These are phyloP conservation scores for Daldinia sp. DNA, from an alignment of 2,329 filamentous ascomycete genomes.

Conservation along the genomic window DNA sequence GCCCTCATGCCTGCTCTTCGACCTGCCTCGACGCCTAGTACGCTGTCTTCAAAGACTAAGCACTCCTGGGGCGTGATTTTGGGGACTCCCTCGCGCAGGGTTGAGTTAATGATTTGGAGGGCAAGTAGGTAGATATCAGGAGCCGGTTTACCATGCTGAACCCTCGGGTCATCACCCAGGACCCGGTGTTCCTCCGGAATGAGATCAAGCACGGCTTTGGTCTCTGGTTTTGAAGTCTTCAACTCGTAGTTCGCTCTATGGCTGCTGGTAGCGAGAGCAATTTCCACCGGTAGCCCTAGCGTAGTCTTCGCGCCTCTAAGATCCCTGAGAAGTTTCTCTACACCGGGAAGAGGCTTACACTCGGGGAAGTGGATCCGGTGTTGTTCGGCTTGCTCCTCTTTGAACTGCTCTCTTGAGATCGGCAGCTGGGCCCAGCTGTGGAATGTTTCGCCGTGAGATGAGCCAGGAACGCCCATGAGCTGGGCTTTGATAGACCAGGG, in stretches of 20 bases:
- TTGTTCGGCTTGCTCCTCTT: constrained; percentile 62
- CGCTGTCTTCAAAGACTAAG: constrained; percentile 80
- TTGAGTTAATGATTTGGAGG: constrained; percentile 71
- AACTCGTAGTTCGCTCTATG: constrained; percentile 69
- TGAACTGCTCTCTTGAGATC: constrained; percentile 71
- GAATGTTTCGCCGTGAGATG: constrained; percentile 46
- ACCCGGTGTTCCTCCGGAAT: constrained; percentile 69
- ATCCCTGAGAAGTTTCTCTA: constrained; percentile 64
- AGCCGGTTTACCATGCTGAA: constrained; percentile 75
- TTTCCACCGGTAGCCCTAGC: constrained; percentile 52
- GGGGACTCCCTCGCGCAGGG: constrained; percentile 60
- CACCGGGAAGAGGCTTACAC: constrained; percentile 73
- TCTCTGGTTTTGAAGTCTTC: constrained; percentile 62
- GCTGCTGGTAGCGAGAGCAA: constrained; percentile 76
- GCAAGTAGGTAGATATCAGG: constrained; percentile 81
- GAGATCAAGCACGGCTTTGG: constrained; percentile 47
- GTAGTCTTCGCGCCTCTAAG: constrained; percentile 52
- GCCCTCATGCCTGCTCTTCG: constrained; percentile 79
- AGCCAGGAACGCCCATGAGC: constrained; percentile 72
- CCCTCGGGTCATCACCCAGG: constrained; percentile 74
- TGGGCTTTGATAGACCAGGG: constrained; percentile 82
- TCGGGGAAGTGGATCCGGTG: constrained; percentile 70
- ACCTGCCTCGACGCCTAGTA: constrained; percentile 77
- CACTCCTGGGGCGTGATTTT: constrained; percentile 73
- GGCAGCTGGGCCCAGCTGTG: constrained; percentile 78